phyloP scores from a whole-genome alignment of 176 grass and related monocot species.

The Elymus sibiricus region DNA sequence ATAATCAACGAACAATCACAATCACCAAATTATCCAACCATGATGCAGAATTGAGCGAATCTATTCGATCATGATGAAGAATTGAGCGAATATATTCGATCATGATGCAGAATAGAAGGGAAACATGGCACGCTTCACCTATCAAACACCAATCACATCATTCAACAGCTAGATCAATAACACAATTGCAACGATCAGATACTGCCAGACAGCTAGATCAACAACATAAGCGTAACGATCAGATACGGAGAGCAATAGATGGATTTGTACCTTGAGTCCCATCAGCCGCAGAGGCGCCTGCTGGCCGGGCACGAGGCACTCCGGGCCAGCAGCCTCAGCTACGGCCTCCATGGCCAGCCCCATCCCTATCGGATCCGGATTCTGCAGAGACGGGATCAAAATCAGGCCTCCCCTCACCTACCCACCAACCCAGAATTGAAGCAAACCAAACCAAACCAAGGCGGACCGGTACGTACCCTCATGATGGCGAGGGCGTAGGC shows the following conservation, averaged over 20 bases:
- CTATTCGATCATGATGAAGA: not conserved
- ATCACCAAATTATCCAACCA: not conserved
- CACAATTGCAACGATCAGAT: not conserved
- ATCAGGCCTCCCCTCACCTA: not conserved
- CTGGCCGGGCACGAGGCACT: slow-evolving; percentile 93
- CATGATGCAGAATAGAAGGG: not conserved
- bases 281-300: slow-evolving; percentile 74
- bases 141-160: not conserved
- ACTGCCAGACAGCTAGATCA: not conserved
- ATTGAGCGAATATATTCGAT: not conserved
- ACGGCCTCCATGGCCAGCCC: slow-evolving; percentile 89
- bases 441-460: not conserved
- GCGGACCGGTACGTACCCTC: slow-evolving; percentile 40
- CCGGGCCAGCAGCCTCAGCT: slow-evolving; percentile 82
- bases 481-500: slow-evolving; percentile 84
- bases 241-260: not conserved
- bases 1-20: not conserved
- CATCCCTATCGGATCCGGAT: slow-evolving; percentile 86
- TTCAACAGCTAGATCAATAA: not conserved
- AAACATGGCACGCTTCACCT: not conserved
- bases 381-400: slow-evolving; percentile 40
- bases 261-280: slow-evolving; percentile 75
- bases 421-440: not conserved
- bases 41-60: not conserved
- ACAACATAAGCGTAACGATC: not conserved